phyloP scores from a whole-genome alignment of 2,329 filamentous ascomycete genomes.

The Plectosphaerella plurivora region DNA sequence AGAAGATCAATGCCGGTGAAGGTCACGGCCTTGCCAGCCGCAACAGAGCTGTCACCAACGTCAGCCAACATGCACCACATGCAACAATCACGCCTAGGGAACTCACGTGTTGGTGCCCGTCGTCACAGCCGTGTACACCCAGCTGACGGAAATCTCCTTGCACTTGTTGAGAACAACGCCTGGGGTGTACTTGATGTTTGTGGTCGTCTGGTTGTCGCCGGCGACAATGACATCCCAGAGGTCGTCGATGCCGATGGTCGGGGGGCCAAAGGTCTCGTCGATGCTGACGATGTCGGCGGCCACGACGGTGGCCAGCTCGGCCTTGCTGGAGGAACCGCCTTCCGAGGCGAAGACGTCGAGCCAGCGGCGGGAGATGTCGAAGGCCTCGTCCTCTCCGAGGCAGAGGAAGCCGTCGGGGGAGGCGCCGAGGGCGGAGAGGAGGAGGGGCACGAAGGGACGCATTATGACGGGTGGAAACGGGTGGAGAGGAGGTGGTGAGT shows the following conservation, averaged over 20 bases:
- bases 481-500: too few species aligned
- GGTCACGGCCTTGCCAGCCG: background rate
- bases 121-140: conserved; percentile 1
- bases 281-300: conserved; percentile 2
- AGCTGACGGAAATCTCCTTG: conserved; percentile 6
- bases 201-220: background rate
- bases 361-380: conserved; percentile 5
- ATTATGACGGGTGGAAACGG: too few species aligned
- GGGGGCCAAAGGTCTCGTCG: conserved; percentile 4
- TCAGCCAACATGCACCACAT: background rate
- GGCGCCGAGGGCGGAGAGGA: too few species aligned
- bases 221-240: conserved; percentile 1
- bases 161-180: conserved; percentile 4
- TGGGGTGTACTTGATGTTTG: conserved; percentile 3
- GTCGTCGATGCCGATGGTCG: background rate
- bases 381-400: conserved; percentile 7
- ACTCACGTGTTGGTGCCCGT: background rate
- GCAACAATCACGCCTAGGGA: too few species aligned
- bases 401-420: background rate
- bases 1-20: conserved; percentile 8
- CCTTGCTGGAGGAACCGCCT: conserved; percentile 1
- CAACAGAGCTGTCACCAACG: too few species aligned
- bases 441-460: too few species aligned
- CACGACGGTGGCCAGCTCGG: conserved; percentile 4
- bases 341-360: conserved; percentile 4